These are phyloP conservation scores for Paramecium tetraurelia DNA, from an alignment of 73 alveolate species.

Conservation along the genomic window DNA sequence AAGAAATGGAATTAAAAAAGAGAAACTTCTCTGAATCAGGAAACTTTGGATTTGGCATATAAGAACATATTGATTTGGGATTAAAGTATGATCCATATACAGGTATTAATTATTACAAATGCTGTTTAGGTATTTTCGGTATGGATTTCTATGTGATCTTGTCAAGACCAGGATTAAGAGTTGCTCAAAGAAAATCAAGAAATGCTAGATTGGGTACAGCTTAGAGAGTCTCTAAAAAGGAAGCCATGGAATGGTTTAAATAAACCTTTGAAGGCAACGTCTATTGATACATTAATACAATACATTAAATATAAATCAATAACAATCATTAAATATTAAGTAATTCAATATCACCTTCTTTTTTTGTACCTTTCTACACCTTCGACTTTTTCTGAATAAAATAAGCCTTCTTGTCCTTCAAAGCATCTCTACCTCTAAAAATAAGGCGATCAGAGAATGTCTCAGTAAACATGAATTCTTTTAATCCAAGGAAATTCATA, in stretches of 20 bases:
- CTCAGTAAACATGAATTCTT: constrained; percentile 48
- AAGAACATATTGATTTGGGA: constrained; percentile 83
- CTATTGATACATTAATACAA: constrained; percentile 59
- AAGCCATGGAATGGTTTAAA: constrained; percentile 64
- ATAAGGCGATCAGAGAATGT: constrained; percentile 43
- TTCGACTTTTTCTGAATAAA: background rate
- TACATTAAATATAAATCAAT: constrained; percentile 23
- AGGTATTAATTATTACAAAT: background rate
- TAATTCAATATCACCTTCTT: background rate
- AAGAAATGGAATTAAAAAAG: constrained; percentile 75
- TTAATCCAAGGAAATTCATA: constrained; percentile 31
- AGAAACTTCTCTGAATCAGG: constrained; percentile 71
- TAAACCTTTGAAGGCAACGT: constrained; percentile 62
- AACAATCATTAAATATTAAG: background rate
- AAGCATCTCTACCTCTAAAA: constrained; percentile 50
- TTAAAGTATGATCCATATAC: constrained; percentile 78
- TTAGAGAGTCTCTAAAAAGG: constrained; percentile 58
- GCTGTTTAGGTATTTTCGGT: constrained; percentile 68
- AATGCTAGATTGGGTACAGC: constrained; percentile 61
- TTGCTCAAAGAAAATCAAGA: constrained; percentile 63
- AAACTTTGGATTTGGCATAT: constrained; percentile 80
- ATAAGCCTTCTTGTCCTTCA: background rate
- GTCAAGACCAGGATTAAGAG: constrained; percentile 73
- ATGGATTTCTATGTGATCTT: constrained; percentile 82
- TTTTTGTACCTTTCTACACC: background rate